Conservation (phyloP, 768 basidiomycete species). For the Russula ochroleuca region DNA sequence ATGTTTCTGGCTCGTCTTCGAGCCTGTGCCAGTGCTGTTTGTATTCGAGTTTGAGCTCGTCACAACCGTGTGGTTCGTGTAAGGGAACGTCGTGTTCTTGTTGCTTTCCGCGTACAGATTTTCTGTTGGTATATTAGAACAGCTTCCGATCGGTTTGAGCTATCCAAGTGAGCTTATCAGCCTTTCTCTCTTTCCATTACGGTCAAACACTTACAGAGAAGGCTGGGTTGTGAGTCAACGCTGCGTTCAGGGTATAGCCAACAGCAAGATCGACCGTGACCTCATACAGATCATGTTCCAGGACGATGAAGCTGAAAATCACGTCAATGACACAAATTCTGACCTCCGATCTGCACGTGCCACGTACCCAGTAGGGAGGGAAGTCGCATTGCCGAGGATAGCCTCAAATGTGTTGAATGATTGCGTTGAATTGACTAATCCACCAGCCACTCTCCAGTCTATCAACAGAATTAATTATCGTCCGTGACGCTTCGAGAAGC, state of each 20-base stretch:
- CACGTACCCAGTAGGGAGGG: slow-evolving; percentile 54
- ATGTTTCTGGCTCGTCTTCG: not conserved
- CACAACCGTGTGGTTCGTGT: slow-evolving; percentile 35
- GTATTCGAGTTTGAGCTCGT: slow-evolving; percentile 7
- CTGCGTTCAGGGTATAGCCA: slow-evolving; percentile 79
- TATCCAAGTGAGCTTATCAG: slow-evolving; percentile 29
- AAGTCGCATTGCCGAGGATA: slow-evolving; percentile 67
- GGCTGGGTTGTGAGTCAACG: slow-evolving; percentile 57
- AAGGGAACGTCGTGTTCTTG: slow-evolving; percentile 63
- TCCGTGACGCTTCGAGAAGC: not conserved
- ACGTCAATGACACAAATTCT: slow-evolving; percentile 14
- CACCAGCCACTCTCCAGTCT: slow-evolving; percentile 89
- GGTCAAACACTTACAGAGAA: slow-evolving; percentile 49
- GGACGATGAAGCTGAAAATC: slow-evolving; percentile 67
- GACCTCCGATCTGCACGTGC: slow-evolving; percentile 35
- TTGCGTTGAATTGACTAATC: slow-evolving; percentile 58
- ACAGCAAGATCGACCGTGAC: slow-evolving; percentile 88
- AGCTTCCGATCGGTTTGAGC: slow-evolving; percentile 75
- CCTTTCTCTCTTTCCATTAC: not conserved
- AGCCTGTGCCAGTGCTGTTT: not conserved
- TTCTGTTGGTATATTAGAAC: slow-evolving; percentile 55
- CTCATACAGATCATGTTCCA: slow-evolving; percentile 82
- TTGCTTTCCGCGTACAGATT: slow-evolving; percentile 86
- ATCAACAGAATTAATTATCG: not conserved
- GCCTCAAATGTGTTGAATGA: slow-evolving; percentile 64